Base-by-base conservation (phyloP, 106 monocot genomes). In the Phalaenopsis equestris region DNA sequence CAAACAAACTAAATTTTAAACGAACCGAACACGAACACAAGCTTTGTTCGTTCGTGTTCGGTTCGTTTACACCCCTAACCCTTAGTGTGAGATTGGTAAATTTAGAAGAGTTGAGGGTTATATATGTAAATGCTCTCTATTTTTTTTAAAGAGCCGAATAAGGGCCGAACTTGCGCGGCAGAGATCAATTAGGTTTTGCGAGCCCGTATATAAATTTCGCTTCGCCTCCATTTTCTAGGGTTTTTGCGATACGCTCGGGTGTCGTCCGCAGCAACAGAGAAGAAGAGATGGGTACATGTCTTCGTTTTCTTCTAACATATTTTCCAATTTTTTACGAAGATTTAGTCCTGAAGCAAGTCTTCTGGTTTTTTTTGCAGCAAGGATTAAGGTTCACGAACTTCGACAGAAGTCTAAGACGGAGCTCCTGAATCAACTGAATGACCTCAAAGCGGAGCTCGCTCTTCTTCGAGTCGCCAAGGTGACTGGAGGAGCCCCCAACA, bases 401-500 rank as follows among this genome's bases (percentile, higher is more conserved):
- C 55, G 89, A 4, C 58, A 58, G 37, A 89, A 89, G 86, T 76
- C 70, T 16, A 89, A 84, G 79, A 41, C 73, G 2, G 89, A 89
- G 6, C 81, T 89, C 4, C 75, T 89, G 38, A 78, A 24, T 52
- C 89, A 89, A 80, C 84, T 89, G 1, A 89, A 84, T 68, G 89
- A 89, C 14, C 81, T 88, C n/a, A 88, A 86, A 83, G 82, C 81
- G 38, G 88, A 88, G 56, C 88, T 88, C 15, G 83, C 88, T 52
- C 81, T 88, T 24, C 85, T 88, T 23, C 83, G 88, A 12, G 88
- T 88, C 43, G 88, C 88, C 75, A 88, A 88, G 81, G 88, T 88
- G 75, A 88, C 88, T n/a, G 88, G 86, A 11, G 88, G 88, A 56
- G 89, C 89, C 12, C 86, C 89, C 61, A 89, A 89, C 82, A 89